Base-by-base conservation (phyloP, 352 stramenopile species). In the Phytophthora tentaculata region DNA sequence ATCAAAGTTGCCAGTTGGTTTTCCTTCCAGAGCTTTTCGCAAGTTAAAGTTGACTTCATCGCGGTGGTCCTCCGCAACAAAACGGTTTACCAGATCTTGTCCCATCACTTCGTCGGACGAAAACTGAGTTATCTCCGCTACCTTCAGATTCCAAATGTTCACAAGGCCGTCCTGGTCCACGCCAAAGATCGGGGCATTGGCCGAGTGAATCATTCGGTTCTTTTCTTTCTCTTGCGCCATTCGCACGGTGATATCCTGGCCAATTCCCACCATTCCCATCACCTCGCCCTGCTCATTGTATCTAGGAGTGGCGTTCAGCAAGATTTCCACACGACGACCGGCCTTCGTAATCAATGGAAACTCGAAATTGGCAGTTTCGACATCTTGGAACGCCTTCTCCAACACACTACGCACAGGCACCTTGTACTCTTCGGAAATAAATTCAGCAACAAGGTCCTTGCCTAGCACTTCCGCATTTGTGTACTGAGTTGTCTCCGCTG, bases 251-350 rank as follows among this genome's bases (percentile, higher is more conserved):
- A 87, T 87, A 63, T 84, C 79, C 53, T 96, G 87, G 1, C 86
- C 88, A 61, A 96, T 95, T 24, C 89, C 85, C 19, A 96, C 87
- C 7, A 96, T 88, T 56, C 92, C 92, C 32, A 97, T 86, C 51
- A 97, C 90, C 20, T 84, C 83, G 5, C 84, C 84, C 16, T 86
- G 71, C n/a, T 79, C 81, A 47, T 94, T 83, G 52, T 83, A 88
- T 7, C 83, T 74, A 2, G 82, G 74, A 10, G 86, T 92, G 0
- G 85, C 85, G 43, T 94, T 93, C 6, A 93, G 58, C 53, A 93
- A 45, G 20, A 93, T 93, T 19, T 90, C 77, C 29, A 93, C 86
- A 22, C 71, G 70, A 3, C 80, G 83, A 29, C 82, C 82, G 2
- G 79, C 71, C 9, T 83, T 75, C 0, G 85, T 94, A 41, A 93